Evolutionary conservation across 495 filamentous ascomycete genomes (phyloP).

Genomic region (Parathielavia appendiculata): DNA sequence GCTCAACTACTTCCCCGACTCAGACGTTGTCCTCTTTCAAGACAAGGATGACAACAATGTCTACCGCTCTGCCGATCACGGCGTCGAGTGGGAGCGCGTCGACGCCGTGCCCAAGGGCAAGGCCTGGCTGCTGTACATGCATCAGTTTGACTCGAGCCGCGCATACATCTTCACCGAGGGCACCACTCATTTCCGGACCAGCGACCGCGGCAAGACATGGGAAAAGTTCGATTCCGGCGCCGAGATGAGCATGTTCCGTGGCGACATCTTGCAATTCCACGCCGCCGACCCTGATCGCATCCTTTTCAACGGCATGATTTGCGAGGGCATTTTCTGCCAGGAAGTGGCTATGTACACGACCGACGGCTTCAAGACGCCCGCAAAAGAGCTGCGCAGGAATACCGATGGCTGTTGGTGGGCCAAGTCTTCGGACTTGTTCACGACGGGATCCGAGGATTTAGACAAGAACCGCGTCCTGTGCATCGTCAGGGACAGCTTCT

Average conservation of each 20-base stretch:
- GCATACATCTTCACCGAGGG: conserved; percentile 69
- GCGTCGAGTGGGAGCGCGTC: conserved; percentile 63
- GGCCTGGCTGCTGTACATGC: conserved; percentile 56
- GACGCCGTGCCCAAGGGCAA: conserved; percentile 59
- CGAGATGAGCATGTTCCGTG: conserved; percentile 38
- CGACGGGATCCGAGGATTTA: conserved; percentile 52
- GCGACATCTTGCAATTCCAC: conserved; percentile 65
- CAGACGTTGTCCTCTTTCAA: conserved; percentile 66
- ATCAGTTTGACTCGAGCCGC: conserved; percentile 69
- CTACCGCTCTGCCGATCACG: conserved; percentile 71
- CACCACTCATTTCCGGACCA: conserved; percentile 71
- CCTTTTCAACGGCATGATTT: conserved; percentile 70
- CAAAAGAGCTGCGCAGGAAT: conserved; percentile 55
- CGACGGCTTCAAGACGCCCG: conserved; percentile 67
- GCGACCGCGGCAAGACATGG: conserved; percentile 77
- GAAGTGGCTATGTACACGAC: conserved; percentile 70
- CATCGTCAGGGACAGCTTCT: conserved; percentile 62
- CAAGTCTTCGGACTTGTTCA: conserved; percentile 65
- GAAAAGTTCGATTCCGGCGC: conserved; percentile 57
- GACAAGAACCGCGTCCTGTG: conserved; percentile 68
- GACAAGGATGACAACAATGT: conserved; percentile 52
- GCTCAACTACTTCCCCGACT: conserved; percentile 81
- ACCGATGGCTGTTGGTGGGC: conserved; percentile 80
- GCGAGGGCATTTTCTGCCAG: conserved; percentile 51
- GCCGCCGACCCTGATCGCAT: conserved; percentile 74